Evolutionary conservation across 257 asterid species (phyloP).

Genomic region (Gynochthodes officinalis): DNA sequence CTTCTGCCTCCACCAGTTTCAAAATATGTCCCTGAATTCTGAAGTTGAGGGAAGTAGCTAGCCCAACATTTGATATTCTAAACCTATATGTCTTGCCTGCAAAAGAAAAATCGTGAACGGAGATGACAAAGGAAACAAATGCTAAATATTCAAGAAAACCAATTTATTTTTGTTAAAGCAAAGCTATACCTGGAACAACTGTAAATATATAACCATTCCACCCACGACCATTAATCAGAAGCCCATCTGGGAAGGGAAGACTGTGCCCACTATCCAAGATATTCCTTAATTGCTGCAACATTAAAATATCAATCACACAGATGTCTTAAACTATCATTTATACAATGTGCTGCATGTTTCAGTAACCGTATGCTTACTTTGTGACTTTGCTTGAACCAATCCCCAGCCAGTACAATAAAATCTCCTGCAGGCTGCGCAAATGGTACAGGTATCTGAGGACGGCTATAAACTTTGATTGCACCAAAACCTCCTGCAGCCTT

Average conservation of each 20-base stretch:
- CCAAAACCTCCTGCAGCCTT: constrained; percentile 96
- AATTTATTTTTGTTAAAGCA: neutral
- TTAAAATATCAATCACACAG: neutral
- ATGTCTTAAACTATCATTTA: neutral
- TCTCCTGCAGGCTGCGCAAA: constrained; percentile 80
- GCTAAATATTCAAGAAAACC: neutral
- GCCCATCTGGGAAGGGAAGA: constrained; percentile 94
- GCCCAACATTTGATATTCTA: constrained; percentile 88
- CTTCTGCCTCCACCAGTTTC: constrained; percentile 95
- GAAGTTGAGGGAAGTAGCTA: constrained; percentile 68
- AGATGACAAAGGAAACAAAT: neutral
- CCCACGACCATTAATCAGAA: constrained; percentile 85
- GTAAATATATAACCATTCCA: constrained; percentile 87
- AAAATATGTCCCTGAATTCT: constrained; percentile 83
- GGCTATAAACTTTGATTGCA: constrained; percentile 74
- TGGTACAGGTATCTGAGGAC: constrained; percentile 89
- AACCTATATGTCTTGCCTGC: constrained; percentile 90
- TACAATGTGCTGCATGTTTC: neutral
- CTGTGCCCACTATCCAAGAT: constrained; percentile 69
- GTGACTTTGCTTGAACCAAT: constrained; percentile 80
- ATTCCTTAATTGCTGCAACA: constrained; percentile 59
- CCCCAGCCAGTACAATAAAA: constrained; percentile 73
- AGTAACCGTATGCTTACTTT: constrained; percentile 42
- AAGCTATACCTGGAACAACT: constrained; percentile 61
- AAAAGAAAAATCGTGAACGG: neutral